Base-by-base conservation (phyloP, 768 basidiomycete species). In the Hirschioporus abietinus region DNA sequence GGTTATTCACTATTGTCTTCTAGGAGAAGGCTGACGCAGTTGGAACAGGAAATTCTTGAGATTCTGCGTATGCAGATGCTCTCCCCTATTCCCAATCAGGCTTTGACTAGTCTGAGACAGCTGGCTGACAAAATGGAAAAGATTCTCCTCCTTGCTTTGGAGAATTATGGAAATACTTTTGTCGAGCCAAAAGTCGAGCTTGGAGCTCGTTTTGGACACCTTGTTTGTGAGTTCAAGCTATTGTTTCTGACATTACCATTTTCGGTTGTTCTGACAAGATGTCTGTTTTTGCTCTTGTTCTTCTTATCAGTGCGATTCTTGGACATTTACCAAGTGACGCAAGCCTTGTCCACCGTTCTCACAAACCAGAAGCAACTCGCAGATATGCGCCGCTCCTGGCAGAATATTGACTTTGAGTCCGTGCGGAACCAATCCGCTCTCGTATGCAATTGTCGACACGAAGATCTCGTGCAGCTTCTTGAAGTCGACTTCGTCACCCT, bases 71-170 rank as follows among this genome's bases (percentile, higher is more conserved):
- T 88, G 2, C 93, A 93, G 75, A 91, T 95, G 86, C 83, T 94
- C 58, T 89, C 89, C 8, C 85, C 90, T 18, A 88, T 95, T 60
- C 79, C 90, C 0, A 78, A 90, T 1, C 71, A 85, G 58, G 86
- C 91, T 1, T 76, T 95, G 63, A 84, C 84, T 15, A 90, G 84
- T 72, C 81, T 95, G 65, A 88, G 92, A 42, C 89, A 91, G 73
- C 81, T 95, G 65, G 93, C 94, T 15, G 86, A 91, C 72, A 93
- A 94, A 80, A 93, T 95, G 92, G 93, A 95, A 74, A 93, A 93
- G 76, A 90, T 94, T 62, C 80, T 95, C 23, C 80, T 95, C 59
- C 82, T 89, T 63, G 91, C 94, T 18, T 80, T 95, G 34, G 91
- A 92, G 66, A 84, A 84, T 67, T 95, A 94, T 68, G 91, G 91